phyloP scores from a whole-genome alignment of 768 basidiomycete species.

The Clavulina sp. region DNA sequence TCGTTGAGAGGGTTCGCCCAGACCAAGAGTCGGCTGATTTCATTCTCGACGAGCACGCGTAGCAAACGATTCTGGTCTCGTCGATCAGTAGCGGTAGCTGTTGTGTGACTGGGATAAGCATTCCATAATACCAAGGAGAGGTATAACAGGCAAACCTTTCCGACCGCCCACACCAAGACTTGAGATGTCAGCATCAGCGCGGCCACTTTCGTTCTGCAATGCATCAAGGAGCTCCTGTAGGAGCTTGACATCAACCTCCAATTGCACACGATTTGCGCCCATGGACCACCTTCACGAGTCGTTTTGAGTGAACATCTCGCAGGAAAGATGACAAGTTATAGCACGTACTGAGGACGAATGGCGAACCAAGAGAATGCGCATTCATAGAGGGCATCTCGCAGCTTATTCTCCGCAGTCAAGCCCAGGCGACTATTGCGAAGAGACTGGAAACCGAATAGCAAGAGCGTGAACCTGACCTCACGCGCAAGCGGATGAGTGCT shows the following conservation, averaged over 20 bases:
- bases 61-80: constrained; percentile 42
- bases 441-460: constrained; percentile 85
- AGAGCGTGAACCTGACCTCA: constrained; percentile 76
- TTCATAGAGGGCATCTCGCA: constrained; percentile 60
- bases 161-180: constrained; percentile 15
- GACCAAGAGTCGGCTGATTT: constrained; percentile 67
- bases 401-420: constrained; percentile 52
- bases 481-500: constrained; percentile 88
- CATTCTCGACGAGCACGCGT: constrained; percentile 76
- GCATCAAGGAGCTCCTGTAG: constrained; percentile 68
- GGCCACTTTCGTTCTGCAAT: constrained; percentile 54
- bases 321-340: background rate
- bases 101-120: constrained; percentile 12
- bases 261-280: constrained; percentile 82
- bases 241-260: constrained; percentile 75
- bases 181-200: constrained; percentile 25
- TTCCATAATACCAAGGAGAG: background rate
- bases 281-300: constrained; percentile 78
- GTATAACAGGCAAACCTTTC: background rate
- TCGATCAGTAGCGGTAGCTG: constrained; percentile 44
- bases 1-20: constrained; percentile 86
- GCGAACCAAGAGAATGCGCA: constrained; percentile 86
- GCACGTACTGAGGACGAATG: constrained; percentile 71
- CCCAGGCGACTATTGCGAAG: constrained; percentile 79
- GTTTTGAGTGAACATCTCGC: background rate